Evolutionary conservation across 164 flowering plant species (phyloP).

Genomic region (Vitis vinifera): ASM3070453v1 NC_081822.1:6460001-6460500

Average conservation of each 20-base stretch:
- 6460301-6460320: no score
- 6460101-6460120: constrained; percentile 78
- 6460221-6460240: constrained; percentile 36
- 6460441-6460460: no score
- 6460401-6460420: no score
- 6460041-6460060: constrained; percentile 3
- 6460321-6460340: no score
- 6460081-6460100: constrained; percentile 76
- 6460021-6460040: not conserved
- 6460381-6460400: no score
- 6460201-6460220: constrained; percentile 38
- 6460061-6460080: constrained; percentile 63
- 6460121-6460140: constrained; percentile 47
- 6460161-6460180: constrained; percentile 30
- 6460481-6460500: no score
- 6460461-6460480: no score
- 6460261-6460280: no score
- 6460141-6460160: constrained; percentile 24
- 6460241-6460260: not conserved
- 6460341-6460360: no score
- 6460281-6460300: no score
- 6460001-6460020: not conserved
- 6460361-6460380: no score
- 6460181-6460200: constrained; percentile 33
- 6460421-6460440: no score